Percentiles rank a stretch among this genome's conserved stretches.
Evolutionary conservation across 73 alveolate genomes (phyloP).

Genomic region (Halteria grandinella): DNA sequence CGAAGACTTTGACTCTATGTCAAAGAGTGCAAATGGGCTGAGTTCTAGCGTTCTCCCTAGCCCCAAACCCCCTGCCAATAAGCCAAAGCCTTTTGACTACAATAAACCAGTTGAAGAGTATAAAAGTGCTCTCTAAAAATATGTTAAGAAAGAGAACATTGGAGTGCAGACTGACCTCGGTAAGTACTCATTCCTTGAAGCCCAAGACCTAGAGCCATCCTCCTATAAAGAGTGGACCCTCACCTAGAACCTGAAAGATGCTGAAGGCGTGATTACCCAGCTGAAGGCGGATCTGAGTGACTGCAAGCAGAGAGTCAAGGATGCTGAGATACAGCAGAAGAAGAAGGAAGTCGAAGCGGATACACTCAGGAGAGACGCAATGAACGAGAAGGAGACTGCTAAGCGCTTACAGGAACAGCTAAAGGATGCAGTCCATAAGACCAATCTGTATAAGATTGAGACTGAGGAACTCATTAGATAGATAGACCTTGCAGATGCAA

Average conservation of each 20-base stretch:
- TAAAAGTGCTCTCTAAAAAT: constrained; percentile 9
- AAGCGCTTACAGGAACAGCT: constrained; percentile 54
- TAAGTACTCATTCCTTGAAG: constrained; percentile 8
- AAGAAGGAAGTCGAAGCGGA: constrained; percentile 58
- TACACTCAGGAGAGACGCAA: constrained; percentile 12
- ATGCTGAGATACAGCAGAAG: constrained; percentile 22
- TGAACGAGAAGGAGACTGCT: constrained; percentile 53
- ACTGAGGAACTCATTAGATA: constrained; percentile 70
- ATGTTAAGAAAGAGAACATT: constrained; percentile 35
- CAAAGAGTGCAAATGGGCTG: constrained; percentile 41
- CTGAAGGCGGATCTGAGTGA: constrained; percentile 20
- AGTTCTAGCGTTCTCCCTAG: constrained; percentile 20
- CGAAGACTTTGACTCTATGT: constrained; percentile 48
- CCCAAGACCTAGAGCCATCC: not conserved
- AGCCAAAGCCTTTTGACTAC: not conserved
- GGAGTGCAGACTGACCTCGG: constrained; percentile 34
- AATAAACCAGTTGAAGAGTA: constrained; percentile 11
- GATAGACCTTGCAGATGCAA: constrained; percentile 71
- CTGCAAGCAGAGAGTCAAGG: constrained; percentile 19
- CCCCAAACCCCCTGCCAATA: not conserved
- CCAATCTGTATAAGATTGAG: constrained; percentile 62
- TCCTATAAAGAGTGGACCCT: constrained; percentile 39
- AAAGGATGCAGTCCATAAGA: constrained; percentile 56
- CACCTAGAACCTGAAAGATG: constrained; percentile 46
- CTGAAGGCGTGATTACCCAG: constrained; percentile 22